Evolutionary conservation across 768 basidiomycete genomes (phyloP), one percentile per base, ranked within the genome.

Genomic region (Pholiota molesta): DNA sequence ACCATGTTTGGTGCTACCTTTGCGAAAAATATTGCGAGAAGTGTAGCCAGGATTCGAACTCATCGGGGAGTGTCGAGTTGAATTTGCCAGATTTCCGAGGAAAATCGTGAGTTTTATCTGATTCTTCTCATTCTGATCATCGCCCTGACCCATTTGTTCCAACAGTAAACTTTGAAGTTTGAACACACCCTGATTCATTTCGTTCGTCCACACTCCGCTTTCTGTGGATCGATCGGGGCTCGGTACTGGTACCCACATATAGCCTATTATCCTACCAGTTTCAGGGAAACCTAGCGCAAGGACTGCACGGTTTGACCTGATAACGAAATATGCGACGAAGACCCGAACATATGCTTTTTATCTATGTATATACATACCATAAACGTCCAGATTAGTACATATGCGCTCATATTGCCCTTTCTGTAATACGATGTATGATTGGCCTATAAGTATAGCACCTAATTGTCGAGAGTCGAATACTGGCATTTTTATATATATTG

Each of bases 1-100:
- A 76, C 65, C 68, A 65, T 40, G 63, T 69, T 23, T 76, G 72
- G 72, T 76, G 75, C 65, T 61, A 33, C 29, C 31, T 59, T n/a
- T 76, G 75, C 55, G 51, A 63, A 26, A 67, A 65, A 13, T 73
- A 62, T 62, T 76, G 75, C 60, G 69, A 61, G 59, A 72, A 68
- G 62, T 33, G 23, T 21, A 49, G 26, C 11, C 31, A 42, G 29
- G n/a, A 28, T 28, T 35, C 28, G 5, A 11, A 11, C 29, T 14
- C 33, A 11, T 35, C 47, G 19, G 47, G 31, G 9, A 55, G 10
- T 23, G 4, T 19, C 7, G 23, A 49, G 3, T 10, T 2, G 23
- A 26, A 21, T 49, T 19, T 14, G 3, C 23, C 47, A 13, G 21
- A 21, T 26, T 26, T 19, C 10, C 23, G 13, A 13, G n/a, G 11